phyloP scores from a whole-genome alignment of 2,329 filamentous ascomycete species.

The Fusarium verticillioides region DNA sequence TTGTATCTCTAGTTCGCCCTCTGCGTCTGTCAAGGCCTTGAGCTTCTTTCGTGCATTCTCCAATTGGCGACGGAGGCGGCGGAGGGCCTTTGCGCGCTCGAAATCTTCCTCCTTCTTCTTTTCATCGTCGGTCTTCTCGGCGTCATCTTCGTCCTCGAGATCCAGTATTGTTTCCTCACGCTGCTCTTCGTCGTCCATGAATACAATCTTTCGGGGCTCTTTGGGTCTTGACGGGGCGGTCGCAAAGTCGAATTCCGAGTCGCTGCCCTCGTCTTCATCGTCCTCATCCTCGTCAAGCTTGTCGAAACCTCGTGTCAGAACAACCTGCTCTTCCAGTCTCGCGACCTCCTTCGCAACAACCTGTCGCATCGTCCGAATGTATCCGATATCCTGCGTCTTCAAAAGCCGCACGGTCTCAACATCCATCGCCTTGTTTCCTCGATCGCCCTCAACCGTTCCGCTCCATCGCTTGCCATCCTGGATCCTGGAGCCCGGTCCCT shows the following conservation, averaged over 20 bases:
- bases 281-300: constrained; percentile 50
- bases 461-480: constrained; percentile 63
- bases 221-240: constrained; percentile 46
- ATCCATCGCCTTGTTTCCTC: constrained; percentile 66
- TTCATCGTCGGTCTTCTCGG: constrained; percentile 40
- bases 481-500: constrained; percentile 63
- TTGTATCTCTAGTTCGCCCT: constrained; percentile 67
- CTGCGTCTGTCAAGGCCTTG: constrained; percentile 64
- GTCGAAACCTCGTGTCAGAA: constrained; percentile 56
- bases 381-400: constrained; percentile 76
- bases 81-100: constrained; percentile 55
- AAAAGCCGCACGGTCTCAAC: constrained; percentile 69
- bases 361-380: constrained; percentile 71
- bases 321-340: constrained; percentile 63
- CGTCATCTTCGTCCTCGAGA: constrained; percentile 48
- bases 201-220: constrained; percentile 62
- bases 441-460: constrained; percentile 67
- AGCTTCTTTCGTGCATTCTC: constrained; percentile 65
- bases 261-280: constrained; percentile 46
- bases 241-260: constrained; percentile 49
- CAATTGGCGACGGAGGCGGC: constrained; percentile 61
- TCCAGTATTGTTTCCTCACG: constrained; percentile 47
- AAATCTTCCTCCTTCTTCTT: constrained; percentile 48
- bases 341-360: constrained; percentile 68
- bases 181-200: constrained; percentile 56